Conservation (phyloP, 2,329 filamentous ascomycete species). For the Davidsoniella eucalypti region DNA sequence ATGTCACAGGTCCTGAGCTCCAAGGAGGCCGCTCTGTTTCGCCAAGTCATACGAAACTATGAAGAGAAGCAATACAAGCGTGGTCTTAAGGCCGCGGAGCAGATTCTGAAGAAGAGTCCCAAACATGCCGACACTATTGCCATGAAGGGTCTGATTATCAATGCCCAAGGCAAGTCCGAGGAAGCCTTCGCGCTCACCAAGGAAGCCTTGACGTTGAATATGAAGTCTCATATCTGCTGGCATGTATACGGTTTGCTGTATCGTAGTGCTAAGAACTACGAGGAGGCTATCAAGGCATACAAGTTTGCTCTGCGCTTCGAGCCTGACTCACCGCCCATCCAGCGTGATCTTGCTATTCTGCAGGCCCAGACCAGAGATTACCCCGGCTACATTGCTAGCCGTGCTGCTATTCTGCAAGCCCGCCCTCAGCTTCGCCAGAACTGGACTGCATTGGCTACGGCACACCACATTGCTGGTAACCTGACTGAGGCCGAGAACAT, state of each 20-base stretch:
- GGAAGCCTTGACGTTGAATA: conserved; percentile 80
- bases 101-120: conserved; percentile 86
- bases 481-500: conserved; percentile 77
- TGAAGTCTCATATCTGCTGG: conserved; percentile 99
- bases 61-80: conserved; percentile 96
- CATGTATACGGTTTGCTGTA: conserved; percentile 95
- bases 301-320: conserved; percentile 87
- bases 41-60: conserved; percentile 87
- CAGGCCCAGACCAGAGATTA: conserved; percentile 97
- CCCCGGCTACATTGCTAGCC: conserved; percentile 78
- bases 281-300: conserved; percentile 98
- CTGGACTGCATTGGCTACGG: conserved; percentile 94
- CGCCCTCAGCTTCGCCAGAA: conserved; percentile 72
- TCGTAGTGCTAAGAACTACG: conserved; percentile 88
- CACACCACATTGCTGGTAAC: conserved; percentile 79
- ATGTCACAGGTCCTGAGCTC: conserved; percentile 35
- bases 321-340: conserved; percentile 86
- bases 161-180: conserved; percentile 76
- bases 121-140: conserved; percentile 97
- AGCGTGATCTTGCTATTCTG: conserved; percentile 79
- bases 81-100: conserved; percentile 86
- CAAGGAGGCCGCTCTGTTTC: conserved; percentile 90
- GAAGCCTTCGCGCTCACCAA: conserved; percentile 92
- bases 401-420: conserved; percentile 72
- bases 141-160: conserved; percentile 97